Conservation (phyloP, 75 land plant species). For the Pinus taeda region DNA sequence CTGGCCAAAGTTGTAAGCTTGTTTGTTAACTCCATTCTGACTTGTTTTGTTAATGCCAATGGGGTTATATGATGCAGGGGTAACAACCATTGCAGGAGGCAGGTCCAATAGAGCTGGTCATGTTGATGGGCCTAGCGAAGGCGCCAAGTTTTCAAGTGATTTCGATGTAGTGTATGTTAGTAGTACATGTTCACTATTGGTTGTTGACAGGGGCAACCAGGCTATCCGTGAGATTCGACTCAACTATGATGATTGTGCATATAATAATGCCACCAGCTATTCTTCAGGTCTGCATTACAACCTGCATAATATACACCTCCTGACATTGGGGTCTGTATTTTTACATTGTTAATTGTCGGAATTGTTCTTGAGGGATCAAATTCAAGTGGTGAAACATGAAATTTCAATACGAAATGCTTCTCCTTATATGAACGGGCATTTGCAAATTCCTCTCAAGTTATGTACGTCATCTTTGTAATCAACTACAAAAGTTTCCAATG, state of each 20-base stretch:
- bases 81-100: conserved; percentile 87
- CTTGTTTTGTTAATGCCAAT: not conserved
- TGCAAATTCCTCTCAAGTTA: too few species aligned
- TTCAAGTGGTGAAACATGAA: too few species aligned
- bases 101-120: conserved; percentile 74
- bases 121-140: conserved; percentile 77
- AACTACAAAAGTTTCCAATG: too few species aligned
- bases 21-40: not conserved
- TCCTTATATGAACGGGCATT: too few species aligned
- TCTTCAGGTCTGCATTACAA: conserved; percentile 35
- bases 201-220: conserved; percentile 81
- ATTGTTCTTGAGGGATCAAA: too few species aligned
- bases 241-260: conserved; percentile 56
- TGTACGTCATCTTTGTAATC: too few species aligned
- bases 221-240: conserved; percentile 76
- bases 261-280: conserved; percentile 39
- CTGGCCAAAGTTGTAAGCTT: not conserved
- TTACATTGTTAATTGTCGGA: too few species aligned
- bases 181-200: conserved; percentile 63
- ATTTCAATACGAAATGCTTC: too few species aligned
- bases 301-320: too few species aligned
- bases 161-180: conserved; percentile 71
- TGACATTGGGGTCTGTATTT: too few species aligned
- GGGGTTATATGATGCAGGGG: conserved; percentile 36
- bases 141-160: conserved; percentile 78